Base-by-base conservation (phyloP, 305 asterid species). In the Petunia hybrid region DNA sequence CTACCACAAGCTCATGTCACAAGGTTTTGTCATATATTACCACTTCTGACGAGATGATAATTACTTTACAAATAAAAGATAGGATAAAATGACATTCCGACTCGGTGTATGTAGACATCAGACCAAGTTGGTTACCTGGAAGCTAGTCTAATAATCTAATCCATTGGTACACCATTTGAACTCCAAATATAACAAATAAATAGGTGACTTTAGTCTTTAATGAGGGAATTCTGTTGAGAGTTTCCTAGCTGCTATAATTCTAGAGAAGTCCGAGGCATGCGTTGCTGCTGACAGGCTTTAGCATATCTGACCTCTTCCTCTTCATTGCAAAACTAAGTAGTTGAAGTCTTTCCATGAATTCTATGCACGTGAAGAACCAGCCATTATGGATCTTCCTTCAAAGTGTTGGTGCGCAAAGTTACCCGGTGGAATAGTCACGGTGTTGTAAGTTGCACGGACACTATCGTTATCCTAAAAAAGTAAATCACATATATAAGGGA, bases 11-110 rank as follows among this genome's bases (percentile, higher is more conserved):
- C 43, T 46, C 60, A 70, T 22, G 60, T 70, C 31, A 5, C 70
- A 64, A 10, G 70, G 16, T 64, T 38, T 62, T 64, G 14, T 64
- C 45, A 4, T 10, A 10, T 36, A 12, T 64, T 64, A 64, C 70
- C 70, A 64, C 31, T 64, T 64, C 22, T 12, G 46, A 5, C 10
- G 38, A 64, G 45, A 64, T 4, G 22, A 64, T 64, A 38, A 38
- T 64, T 64, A 38, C 45, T 64, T 64, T 64, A 64, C 45, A 64
- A 12, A 45, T 64, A 63, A 63, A 61, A 63, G 16, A 63, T 63
- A 36, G 69, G 69, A 63, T 9, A 31, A 62, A 14, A 35, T 8
- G 68, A 35, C 42, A 35, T 62, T 62, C 42, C 3, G 35, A 2
- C n/a, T 31, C 12, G 6, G 13, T 62, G 68, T 35, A 62, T 9